Conservation (phyloP, 2,329 filamentous ascomycete genomes). For the Fonsecaea erecta region DNA sequence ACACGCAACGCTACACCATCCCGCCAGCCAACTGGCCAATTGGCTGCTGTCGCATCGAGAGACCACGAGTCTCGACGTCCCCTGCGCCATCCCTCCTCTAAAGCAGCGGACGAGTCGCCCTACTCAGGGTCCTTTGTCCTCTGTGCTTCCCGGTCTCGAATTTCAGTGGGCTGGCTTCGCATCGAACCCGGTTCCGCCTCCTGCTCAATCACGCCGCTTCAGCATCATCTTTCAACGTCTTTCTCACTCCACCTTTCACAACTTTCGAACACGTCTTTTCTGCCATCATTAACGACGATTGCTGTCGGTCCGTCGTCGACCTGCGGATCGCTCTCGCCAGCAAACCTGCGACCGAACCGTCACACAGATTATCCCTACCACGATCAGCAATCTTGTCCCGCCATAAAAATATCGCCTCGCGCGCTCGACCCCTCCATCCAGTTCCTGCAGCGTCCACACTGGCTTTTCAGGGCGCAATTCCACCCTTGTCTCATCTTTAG, state of each 20-base stretch:
- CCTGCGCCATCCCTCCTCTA: not conserved
- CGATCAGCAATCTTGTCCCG: slow-evolving; percentile 35
- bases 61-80: not conserved
- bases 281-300: not conserved
- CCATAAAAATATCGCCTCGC: slow-evolving; percentile 24
- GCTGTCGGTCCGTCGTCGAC: slow-evolving; percentile 10
- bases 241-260: not conserved
- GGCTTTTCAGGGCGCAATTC: slow-evolving; percentile 10
- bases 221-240: not conserved
- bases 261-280: slow-evolving; percentile 22
- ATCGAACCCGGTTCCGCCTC: slow-evolving; percentile 13
- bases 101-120: not conserved
- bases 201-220: not conserved
- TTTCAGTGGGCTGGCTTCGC: not conserved
- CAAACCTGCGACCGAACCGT: slow-evolving; percentile 28
- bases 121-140: not conserved
- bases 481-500: slow-evolving; percentile 22
- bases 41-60: not conserved
- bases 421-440: slow-evolving; percentile 26
- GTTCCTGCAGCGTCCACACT: slow-evolving; percentile 21
- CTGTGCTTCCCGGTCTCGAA: slow-evolving; percentile 2
- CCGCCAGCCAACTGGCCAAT: not conserved
- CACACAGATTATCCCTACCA: slow-evolving; percentile 28
- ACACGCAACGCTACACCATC: not conserved
- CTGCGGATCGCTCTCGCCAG: slow-evolving; percentile 21